Evolutionary conservation across 495 filamentous ascomycete species (phyloP), one percentile per base, ranked within the genome.

Genomic region (Penicillium egyptiacum): DNA sequence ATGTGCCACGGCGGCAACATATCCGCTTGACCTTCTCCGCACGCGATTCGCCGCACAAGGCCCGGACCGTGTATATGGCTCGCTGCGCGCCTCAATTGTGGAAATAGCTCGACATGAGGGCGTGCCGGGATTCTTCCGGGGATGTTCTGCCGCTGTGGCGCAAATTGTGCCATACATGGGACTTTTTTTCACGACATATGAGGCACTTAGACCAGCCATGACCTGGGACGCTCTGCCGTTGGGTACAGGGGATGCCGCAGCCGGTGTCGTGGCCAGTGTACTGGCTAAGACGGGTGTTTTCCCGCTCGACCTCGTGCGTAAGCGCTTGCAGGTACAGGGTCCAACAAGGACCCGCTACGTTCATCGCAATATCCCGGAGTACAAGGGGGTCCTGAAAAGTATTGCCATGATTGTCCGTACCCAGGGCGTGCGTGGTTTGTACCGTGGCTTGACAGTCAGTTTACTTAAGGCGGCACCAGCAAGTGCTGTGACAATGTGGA

Each of bases 401-500:
- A 77, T 94, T 43, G 66, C 66, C 45, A 68, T 76, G 60, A 96
- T 97, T 53, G 60, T 94, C 47, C 69, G 63, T 60, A 78, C 68
- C 14, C 94, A 99, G 68, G 92, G 94, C 2, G 64, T 80, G 16
- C 79, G 89, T 53, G 95, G 94, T 0, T 64, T 99, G 56, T 99
- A 98, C 70, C 79, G 91, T 45, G 94, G 94, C 3, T 71, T 99
- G 58, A 87, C 86, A 4, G 91, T 98, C 3, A 91, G 91, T 63
- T 69, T 99, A 72, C 59, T 97, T 56, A 99, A 99, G 78, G 91
- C 94, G 16, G 95, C 93, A 28, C 94, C 94, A 45, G 86, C 95
- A 20, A 96, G 91, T 72, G 95, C 94, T 2, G 85, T 96, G 19
- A 99, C 94, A 0, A 94, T 99, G 89, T 99, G 95, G 94, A 97